Base-by-base conservation (phyloP, 257 asterid species). In the Gardenia jasminoides region DNA sequence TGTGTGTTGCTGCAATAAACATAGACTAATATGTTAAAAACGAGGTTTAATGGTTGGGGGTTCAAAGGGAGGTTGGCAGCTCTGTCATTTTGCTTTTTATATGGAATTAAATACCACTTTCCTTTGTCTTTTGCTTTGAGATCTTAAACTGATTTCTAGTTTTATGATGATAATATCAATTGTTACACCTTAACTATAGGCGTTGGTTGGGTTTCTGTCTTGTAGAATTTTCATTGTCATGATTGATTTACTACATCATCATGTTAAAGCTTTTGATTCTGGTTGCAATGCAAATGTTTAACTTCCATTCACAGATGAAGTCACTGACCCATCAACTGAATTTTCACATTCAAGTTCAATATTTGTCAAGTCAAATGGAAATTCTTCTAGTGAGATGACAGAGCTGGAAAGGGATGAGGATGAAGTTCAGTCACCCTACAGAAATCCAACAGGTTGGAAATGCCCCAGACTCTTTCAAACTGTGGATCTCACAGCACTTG, bases 391-490 rank as follows among this genome's bases (percentile, higher is more conserved):
- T 81, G 94, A 86, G 84, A 80, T 87, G 83, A 81, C 92, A 26
- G 91, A 86, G 78, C 19, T 82, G 72, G 90, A 85, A 66, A 8
- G 68, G 80, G 88, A 81, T 59, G 94, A 87, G 64, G 87, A 84
- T 68, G 99, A 93, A 89, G 92, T 89, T 85, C 92, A 90, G 79
- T 92, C 92, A 0, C 84, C 91, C 75, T 80, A 46, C 48, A 82
- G 70, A 77, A 83, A 48, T 80, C 80, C 41, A 56, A 83, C 36
- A 85, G 90, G 96, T 86, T 79, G 77, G 74, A 66, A 50, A 47
- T 65, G 43, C 78, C 79, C 68, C 54, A 59, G 50, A 24, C 10
- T 19, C 26, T 64, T 62, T 79, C 7, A 33, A 70, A 36, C 61
- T 74, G 59, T 78, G 43, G 68, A 15, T 67, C 4, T 70, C 0